Evolutionary conservation across 2,329 filamentous ascomycete species (phyloP).

Genomic region (Neonectria hederae): DNA sequence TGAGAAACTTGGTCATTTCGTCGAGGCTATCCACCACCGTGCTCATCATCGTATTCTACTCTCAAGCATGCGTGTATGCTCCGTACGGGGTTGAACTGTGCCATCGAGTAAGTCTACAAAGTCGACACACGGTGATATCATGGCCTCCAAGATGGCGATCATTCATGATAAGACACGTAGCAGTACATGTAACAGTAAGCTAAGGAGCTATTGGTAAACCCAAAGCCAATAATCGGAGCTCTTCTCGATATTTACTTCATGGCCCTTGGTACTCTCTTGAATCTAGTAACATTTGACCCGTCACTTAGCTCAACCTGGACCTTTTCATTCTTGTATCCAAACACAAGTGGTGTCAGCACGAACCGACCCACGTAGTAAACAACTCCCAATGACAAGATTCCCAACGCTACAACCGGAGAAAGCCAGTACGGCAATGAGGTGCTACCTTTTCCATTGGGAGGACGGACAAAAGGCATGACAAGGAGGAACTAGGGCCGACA

Average conservation of each 20-base stretch:
- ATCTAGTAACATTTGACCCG: constrained; percentile 25
- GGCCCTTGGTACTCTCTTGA: not conserved
- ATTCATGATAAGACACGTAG: not conserved
- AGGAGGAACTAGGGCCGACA: constrained; percentile 10
- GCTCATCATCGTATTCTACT: no score
- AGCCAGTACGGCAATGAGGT: constrained; percentile 29
- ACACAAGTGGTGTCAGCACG: constrained; percentile 4
- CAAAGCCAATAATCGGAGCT: not conserved
- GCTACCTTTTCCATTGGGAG: constrained; percentile 20
- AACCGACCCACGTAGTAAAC: constrained; percentile 18
- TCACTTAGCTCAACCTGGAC: constrained; percentile 23
- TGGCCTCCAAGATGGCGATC: no score
- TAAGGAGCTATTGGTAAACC: not conserved
- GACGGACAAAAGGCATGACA: constrained; percentile 25
- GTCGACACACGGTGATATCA: no score
- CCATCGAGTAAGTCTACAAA: no score
- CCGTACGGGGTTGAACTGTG: no score
- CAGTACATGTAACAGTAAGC: not conserved
- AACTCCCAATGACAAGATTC: constrained; percentile 18
- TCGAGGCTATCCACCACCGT: no score
- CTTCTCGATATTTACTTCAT: not conserved
- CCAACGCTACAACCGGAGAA: constrained; percentile 19
- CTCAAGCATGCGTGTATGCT: no score
- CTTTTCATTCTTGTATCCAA: constrained; percentile 17
- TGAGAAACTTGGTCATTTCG: no score